Evolutionary conservation across 805 yeast genomes (phyloP).

Genomic region (Metschnikowia gelsemii): DNA sequence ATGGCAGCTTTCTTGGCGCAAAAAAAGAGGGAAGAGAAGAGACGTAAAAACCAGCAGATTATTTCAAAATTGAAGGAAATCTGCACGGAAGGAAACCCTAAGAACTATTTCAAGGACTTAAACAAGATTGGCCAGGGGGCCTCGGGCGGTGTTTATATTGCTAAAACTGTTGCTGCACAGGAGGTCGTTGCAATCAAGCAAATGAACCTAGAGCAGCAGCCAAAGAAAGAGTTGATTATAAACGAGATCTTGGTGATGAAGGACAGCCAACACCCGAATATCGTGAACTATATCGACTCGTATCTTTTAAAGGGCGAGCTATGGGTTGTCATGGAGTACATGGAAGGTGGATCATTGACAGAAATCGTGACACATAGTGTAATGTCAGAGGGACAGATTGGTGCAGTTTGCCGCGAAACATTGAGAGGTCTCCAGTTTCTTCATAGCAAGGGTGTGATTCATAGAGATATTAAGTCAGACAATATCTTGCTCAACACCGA

Average conservation of each 20-base stretch:
- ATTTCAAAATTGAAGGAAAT: constrained; percentile 69
- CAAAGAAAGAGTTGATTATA: constrained; percentile 90
- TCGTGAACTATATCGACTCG: constrained; percentile 22
- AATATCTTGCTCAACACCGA: constrained; percentile 78
- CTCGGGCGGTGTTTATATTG: constrained; percentile 94
- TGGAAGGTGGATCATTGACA: constrained; percentile 97
- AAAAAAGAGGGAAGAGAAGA: constrained; percentile 76
- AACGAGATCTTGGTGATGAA: constrained; percentile 25
- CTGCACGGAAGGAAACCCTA: constrained; percentile 85
- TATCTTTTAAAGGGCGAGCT: constrained; percentile 65
- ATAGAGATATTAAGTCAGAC: constrained; percentile 94
- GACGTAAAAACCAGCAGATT: constrained; percentile 67
- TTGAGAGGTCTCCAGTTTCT: constrained; percentile 80
- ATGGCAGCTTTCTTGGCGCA: constrained; percentile 58
- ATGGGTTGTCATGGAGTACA: constrained; percentile 98
- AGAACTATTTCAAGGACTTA: constrained; percentile 60
- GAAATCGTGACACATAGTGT: constrained; percentile 90
- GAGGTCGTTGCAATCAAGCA: constrained; percentile 85
- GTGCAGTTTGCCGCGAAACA: constrained; percentile 91
- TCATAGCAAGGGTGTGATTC: constrained; percentile 90
- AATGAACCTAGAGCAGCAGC: constrained; percentile 92
- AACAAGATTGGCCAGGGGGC: constrained; percentile 97
- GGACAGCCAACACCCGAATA: constrained; percentile 22
- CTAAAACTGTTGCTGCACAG: constrained; percentile 48
- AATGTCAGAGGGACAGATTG: constrained; percentile 92